Evolutionary conservation across 2,329 filamentous ascomycete species (phyloP).

Genomic region (Aplosporella prunicola): DNA sequence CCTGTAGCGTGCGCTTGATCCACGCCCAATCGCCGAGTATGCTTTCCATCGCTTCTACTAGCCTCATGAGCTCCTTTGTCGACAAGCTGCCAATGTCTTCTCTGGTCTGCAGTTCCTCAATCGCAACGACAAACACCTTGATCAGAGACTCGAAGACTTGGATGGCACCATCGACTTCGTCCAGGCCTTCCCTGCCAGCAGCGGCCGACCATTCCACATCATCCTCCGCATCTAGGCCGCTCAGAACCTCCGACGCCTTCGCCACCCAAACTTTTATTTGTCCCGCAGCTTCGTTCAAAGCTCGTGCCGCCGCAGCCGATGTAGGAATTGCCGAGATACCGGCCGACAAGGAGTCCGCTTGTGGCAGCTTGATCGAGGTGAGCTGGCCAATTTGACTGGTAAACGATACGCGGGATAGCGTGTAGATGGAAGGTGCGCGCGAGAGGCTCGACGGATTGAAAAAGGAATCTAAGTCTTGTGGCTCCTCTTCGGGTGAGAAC

Average conservation of each 20-base stretch:
- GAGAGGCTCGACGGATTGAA: conserved; percentile 55
- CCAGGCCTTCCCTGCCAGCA: conserved; percentile 71
- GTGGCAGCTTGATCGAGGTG: conserved; percentile 79
- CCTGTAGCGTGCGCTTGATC: conserved; percentile 67
- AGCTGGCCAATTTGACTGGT: conserved; percentile 87
- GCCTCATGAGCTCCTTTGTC: conserved; percentile 58
- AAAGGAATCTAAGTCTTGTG: conserved; percentile 48
- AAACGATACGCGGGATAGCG: conserved; percentile 83
- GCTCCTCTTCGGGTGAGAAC: conserved; percentile 31
- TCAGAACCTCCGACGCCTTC: conserved; percentile 82
- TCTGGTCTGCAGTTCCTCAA: conserved; percentile 78
- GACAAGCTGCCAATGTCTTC: conserved; percentile 65
- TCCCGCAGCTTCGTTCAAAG: conserved; percentile 76
- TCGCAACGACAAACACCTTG: conserved; percentile 86
- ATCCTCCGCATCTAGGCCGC: conserved; percentile 84
- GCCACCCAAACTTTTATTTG: conserved; percentile 91
- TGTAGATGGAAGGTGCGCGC: conserved; percentile 81
- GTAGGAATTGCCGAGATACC: conserved; percentile 79
- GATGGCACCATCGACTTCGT: conserved; percentile 61
- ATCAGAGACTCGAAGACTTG: conserved; percentile 78
- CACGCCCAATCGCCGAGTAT: conserved; percentile 77
- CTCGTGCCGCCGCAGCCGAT: conserved; percentile 71
- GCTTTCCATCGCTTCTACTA: conserved; percentile 81
- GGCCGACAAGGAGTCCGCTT: conserved; percentile 71
- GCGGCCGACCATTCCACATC: conserved; percentile 95